phyloP scores from a whole-genome alignment of 1,284 basidiomycete species.

The Kwoniella shivajii region DNA sequence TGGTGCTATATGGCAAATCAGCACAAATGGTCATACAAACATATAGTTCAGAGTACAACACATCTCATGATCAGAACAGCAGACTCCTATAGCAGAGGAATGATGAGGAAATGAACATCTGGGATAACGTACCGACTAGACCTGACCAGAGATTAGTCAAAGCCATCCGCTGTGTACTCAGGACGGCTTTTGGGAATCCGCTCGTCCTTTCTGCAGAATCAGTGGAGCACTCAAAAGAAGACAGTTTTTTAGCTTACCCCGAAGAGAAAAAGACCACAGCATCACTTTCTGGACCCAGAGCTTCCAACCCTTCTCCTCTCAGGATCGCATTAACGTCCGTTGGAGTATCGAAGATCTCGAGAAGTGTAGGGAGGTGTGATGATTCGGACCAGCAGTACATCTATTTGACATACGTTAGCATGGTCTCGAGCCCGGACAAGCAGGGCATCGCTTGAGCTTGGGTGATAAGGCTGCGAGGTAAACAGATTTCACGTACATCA shows the following conservation, averaged over 20 bases:
- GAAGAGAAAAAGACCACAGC: slow-evolving; percentile 51
- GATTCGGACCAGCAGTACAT: slow-evolving; percentile 23
- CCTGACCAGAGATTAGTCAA: slow-evolving; percentile 40
- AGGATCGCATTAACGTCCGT: slow-evolving; percentile 2
- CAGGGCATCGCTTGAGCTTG: no score
- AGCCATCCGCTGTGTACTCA: slow-evolving; percentile 46
- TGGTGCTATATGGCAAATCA: slow-evolving; percentile 28
- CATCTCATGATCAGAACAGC: no score
- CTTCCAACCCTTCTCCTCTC: slow-evolving; percentile 17
- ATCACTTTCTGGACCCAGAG: slow-evolving; percentile 41
- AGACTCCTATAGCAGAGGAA: no score
- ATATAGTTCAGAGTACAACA: no score
- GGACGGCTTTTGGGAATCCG: slow-evolving; percentile 43
- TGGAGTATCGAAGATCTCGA: slow-evolving; percentile 11
- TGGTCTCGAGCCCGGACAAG: not conserved
- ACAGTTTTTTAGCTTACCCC: slow-evolving; percentile 25
- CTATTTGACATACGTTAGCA: not conserved
- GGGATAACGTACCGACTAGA: slow-evolving; percentile 29
- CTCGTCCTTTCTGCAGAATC: slow-evolving; percentile 30
- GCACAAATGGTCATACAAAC: not conserved
- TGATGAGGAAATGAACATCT: no score
- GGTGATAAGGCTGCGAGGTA: not conserved
- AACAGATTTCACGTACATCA: slow-evolving; percentile 9
- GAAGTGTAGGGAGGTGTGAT: slow-evolving; percentile 6
- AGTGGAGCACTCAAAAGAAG: not conserved